Evolutionary conservation across 805 yeast species (phyloP).

Genomic region (Yamadazyma ubonensis): DNA sequence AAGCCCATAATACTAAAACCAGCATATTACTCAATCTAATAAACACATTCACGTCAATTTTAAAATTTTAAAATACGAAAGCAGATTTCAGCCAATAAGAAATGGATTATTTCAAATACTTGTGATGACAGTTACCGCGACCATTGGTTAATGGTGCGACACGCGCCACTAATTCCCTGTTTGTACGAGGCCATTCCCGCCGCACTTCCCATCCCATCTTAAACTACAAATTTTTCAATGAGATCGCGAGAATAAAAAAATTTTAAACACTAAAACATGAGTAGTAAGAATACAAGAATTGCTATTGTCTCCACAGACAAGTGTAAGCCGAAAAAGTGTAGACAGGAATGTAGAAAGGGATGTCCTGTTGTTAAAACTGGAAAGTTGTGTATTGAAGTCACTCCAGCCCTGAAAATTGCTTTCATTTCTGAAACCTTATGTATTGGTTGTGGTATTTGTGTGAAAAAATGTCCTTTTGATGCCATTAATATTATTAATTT

Average conservation of each 20-base stretch:
- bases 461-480: slow-evolving; percentile 96
- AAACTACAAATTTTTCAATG: slow-evolving; percentile 2
- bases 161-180: background rate
- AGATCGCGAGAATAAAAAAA: slow-evolving; percentile 15
- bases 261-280: slow-evolving; percentile 19
- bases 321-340: slow-evolving; percentile 98
- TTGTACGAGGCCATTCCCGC: background rate
- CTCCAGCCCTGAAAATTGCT: slow-evolving; percentile 87
- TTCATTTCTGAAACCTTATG: slow-evolving; percentile 92
- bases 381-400: slow-evolving; percentile 93
- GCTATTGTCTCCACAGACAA: slow-evolving; percentile 93
- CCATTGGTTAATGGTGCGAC: background rate
- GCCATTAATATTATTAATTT: slow-evolving; percentile 94
- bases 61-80: too few relatives aligned
- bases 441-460: slow-evolving; percentile 99
- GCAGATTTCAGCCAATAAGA: slow-evolving; percentile 1
- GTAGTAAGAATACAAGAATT: slow-evolving; percentile 68
- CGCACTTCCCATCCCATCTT: slow-evolving; percentile 5
- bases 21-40: too few relatives aligned
- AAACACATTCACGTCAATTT: too few relatives aligned
- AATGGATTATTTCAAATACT: slow-evolving; percentile 3
- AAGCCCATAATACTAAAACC: too few relatives aligned
- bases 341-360: slow-evolving; percentile 94
- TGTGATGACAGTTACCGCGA: slow-evolving; percentile 10
- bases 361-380: slow-evolving; percentile 99